Base-by-base conservation (phyloP, 495 filamentous ascomycete genomes). In the Sabuloglossum arenarium region DNA sequence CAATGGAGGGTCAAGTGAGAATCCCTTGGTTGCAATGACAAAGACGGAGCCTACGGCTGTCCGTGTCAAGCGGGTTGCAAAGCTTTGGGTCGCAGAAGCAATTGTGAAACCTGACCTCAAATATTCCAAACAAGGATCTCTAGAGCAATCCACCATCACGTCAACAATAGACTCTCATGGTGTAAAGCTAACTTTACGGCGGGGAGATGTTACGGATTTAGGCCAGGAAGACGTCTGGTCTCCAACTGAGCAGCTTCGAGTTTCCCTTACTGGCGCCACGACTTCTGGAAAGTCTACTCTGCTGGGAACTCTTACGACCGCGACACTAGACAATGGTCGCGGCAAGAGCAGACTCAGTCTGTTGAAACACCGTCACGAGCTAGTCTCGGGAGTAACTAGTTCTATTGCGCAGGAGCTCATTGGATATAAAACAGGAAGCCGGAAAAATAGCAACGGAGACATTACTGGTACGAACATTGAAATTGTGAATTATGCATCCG, bases 261-360 rank as follows among this genome's bases (percentile, higher is more conserved):
- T 98, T 37, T 93, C 90, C 11, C 73, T 98, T 29, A 86, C 87
- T 0, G 91, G 91, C 0, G 81, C 88, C 11, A 95, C 87, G 23
- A 85, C 82, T n/a, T 89, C 86, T 16, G 91, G 91, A 10, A 98
- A 98, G 66, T 93, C 90, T 0, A 93, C 85, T 14, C 72, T 98
- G 25, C 64, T 98, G 16, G 91, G 93, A 0, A 90, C 86, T 1
- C 69, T 98, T 52, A 88, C 87, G 0, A 91, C 85, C 3, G 86
- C 86, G 2, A 81, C 83, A 10, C 71, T 94, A 11, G 91, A 98
- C 63, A 95, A 98, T 68, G 91, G 90, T 3, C 74, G 88, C 54
- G 91, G 91, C 0, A 88, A 85, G 62, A 90, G 85, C 62, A 74
- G 91, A 59, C 74, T 95, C 37, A 87, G 84, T 59, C 69, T 97